These are phyloP conservation scores for Anthracocystis walkeri DNA, from an alignment of 1,284 basidiomycete genomes.

Conservation along the genomic window DNA sequence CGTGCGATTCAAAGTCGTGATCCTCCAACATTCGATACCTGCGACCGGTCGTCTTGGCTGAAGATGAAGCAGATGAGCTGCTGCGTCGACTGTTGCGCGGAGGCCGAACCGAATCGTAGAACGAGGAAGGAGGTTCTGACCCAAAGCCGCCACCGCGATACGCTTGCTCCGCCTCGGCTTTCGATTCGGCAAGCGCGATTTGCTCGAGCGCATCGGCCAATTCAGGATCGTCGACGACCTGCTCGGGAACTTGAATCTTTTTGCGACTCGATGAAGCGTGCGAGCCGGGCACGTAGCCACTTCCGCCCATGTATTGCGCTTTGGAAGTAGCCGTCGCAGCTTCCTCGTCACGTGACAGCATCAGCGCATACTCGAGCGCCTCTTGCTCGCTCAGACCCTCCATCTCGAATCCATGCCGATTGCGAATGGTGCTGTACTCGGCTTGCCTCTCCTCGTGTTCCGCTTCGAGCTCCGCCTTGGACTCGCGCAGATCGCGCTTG, in stretches of 20 bases:
- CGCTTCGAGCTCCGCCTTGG: conserved; percentile 72
- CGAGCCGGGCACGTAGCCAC: conserved; percentile 35
- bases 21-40: conserved; percentile 31
- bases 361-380: conserved; percentile 83
- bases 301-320: conserved; percentile 21
- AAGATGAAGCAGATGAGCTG: conserved; percentile 11
- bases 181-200: conserved; percentile 54
- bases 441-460: conserved; percentile 78
- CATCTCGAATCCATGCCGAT: conserved; percentile 72
- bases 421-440: conserved; percentile 71
- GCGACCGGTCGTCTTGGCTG: conserved; percentile 5
- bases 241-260: conserved; percentile 23
- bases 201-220: conserved; percentile 57
- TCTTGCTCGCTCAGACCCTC: conserved; percentile 80
- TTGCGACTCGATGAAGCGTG: conserved; percentile 25
- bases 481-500: conserved; percentile 63
- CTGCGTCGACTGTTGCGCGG: conserved; percentile 6
- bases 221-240: conserved; percentile 45
- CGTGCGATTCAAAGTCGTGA: conserved; percentile 25
- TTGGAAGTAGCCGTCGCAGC: conserved; percentile 57
- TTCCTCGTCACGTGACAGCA: conserved; percentile 85
- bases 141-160: conserved; percentile 6
- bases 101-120: conserved; percentile 16
- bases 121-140: conserved; percentile 15
- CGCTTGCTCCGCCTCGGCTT: conserved; percentile 26